Percentiles rank a stretch among this genome's conserved stretches.
Conservation (phyloP, 2,329 filamentous ascomycete genomes). For the Metarhizium guizhouense region DNA sequence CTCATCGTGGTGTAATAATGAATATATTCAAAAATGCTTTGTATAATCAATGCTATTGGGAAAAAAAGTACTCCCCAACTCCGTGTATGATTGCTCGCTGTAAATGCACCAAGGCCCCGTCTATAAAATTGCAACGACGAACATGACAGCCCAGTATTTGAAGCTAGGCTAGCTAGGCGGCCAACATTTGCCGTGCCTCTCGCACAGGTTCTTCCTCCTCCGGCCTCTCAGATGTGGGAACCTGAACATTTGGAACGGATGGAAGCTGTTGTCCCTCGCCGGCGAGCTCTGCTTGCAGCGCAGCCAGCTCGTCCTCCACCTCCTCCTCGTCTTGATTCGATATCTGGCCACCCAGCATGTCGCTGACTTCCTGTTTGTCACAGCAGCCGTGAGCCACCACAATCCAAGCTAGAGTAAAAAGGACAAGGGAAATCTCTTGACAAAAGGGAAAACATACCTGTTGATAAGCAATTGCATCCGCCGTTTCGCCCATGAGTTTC, state of each 20-base stretch:
- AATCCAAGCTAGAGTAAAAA: neutral
- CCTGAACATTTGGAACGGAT: conserved; percentile 22
- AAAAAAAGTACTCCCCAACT: conserved; percentile 12
- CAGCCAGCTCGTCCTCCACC: conserved; percentile 89
- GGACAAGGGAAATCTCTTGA: neutral
- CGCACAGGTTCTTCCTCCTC: neutral
- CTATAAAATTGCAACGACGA: neutral
- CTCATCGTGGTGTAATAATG: neutral
- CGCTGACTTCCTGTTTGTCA: conserved; percentile 69
- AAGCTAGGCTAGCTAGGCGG: conserved; percentile 21
- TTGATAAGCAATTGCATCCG: conserved; percentile 87
- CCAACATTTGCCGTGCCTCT: conserved; percentile 32
- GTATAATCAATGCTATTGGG: neutral
- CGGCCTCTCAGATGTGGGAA: conserved; percentile 15
- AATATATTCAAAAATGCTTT: neutral
- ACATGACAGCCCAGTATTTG: neutral
- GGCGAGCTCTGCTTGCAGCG: conserved; percentile 49
- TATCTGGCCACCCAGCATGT: conserved; percentile 81
- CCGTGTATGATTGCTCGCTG: conserved; percentile 12
- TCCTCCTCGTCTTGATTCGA: conserved; percentile 95
- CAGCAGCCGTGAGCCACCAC: neutral
- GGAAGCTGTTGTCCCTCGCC: conserved; percentile 18
- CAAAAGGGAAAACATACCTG: conserved; percentile 43
- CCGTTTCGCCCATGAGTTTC: conserved; percentile 87
- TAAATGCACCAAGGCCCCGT: conserved; percentile 3